phyloP scores from a whole-genome alignment of 2,329 filamentous ascomycete species.

The Cytospora leucostoma region DNA sequence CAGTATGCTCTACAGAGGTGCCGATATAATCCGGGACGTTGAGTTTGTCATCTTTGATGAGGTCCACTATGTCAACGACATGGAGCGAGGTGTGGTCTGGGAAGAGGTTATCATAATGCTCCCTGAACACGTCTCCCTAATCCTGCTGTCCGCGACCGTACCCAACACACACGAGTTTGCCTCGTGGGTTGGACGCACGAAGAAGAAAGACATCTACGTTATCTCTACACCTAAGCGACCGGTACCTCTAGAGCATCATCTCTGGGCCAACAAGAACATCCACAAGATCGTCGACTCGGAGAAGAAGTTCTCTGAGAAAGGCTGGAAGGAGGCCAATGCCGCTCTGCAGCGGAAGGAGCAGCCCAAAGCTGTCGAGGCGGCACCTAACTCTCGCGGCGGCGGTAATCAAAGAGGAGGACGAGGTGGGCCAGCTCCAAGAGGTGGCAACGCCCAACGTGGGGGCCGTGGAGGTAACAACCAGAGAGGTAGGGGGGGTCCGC shows the following conservation, averaged over 20 bases:
- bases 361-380: slow-evolving; percentile 51
- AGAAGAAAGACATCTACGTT: slow-evolving; percentile 98
- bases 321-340: slow-evolving; percentile 92
- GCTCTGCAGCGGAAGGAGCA: slow-evolving; percentile 82
- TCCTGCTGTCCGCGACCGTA: slow-evolving; percentile 91
- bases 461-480: slow-evolving; percentile 52
- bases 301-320: slow-evolving; percentile 87
- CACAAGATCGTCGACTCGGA: slow-evolving; percentile 93
- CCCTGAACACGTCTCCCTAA: slow-evolving; percentile 93
- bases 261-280: slow-evolving; percentile 92
- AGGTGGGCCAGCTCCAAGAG: slow-evolving; percentile 50
- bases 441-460: slow-evolving; percentile 50
- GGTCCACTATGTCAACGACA: slow-evolving; percentile 97
- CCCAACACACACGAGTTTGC: slow-evolving; percentile 98
- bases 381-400: slow-evolving; percentile 47
- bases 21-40: slow-evolving; percentile 93
- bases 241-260: slow-evolving; percentile 90
- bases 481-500: slow-evolving; percentile 59
- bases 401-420: slow-evolving; percentile 53
- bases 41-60: slow-evolving; percentile 99
- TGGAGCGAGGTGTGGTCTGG: slow-evolving; percentile 96
- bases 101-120: slow-evolving; percentile 99
- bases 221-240: slow-evolving; percentile 96
- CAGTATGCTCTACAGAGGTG: slow-evolving; percentile 96
- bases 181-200: slow-evolving; percentile 96